Percentiles rank a stretch among this genome's conserved stretches.
phyloP scores from a whole-genome alignment of 345 rosid genomes.

The Rhizophora apiculata region DNA sequence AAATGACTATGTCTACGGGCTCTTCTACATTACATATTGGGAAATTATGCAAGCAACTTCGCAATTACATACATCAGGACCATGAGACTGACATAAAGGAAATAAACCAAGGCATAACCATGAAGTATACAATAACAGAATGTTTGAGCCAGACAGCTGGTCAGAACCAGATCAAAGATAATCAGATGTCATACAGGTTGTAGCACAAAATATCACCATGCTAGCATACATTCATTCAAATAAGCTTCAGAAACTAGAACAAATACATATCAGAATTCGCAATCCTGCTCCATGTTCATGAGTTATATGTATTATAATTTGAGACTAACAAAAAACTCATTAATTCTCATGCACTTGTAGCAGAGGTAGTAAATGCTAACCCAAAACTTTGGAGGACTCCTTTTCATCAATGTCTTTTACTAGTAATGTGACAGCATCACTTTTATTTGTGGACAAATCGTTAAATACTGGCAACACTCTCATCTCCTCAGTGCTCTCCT shows the following conservation, averaged over 20 bases:
- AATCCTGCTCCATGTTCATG: neutral
- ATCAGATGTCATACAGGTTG: neutral
- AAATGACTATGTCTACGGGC: neutral
- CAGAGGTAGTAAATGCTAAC: constrained; percentile 29
- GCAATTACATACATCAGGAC: too few species aligned
- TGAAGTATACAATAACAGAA: too few species aligned
- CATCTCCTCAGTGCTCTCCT: constrained; percentile 24
- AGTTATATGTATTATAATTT: neutral
- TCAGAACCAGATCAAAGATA: neutral
- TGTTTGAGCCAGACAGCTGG: neutral
- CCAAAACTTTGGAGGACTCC: constrained; percentile 33
- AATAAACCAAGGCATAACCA: too few species aligned
- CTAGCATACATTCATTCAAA: neutral
- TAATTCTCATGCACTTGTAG: neutral
- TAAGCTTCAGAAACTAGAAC: neutral
- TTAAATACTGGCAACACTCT: constrained; percentile 21
- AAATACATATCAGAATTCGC: neutral
- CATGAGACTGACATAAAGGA: too few species aligned
- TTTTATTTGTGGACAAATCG: constrained; percentile 31
- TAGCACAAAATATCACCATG: too few species aligned
- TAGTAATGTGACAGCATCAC: constrained; percentile 29
- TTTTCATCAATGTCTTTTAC: constrained; percentile 32
- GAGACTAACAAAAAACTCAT: neutral
- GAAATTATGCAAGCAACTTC: too few species aligned
- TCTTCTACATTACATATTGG: too few species aligned